Conservation (phyloP, 257 asterid genomes). For the Ligustrum vulgare region DNA sequence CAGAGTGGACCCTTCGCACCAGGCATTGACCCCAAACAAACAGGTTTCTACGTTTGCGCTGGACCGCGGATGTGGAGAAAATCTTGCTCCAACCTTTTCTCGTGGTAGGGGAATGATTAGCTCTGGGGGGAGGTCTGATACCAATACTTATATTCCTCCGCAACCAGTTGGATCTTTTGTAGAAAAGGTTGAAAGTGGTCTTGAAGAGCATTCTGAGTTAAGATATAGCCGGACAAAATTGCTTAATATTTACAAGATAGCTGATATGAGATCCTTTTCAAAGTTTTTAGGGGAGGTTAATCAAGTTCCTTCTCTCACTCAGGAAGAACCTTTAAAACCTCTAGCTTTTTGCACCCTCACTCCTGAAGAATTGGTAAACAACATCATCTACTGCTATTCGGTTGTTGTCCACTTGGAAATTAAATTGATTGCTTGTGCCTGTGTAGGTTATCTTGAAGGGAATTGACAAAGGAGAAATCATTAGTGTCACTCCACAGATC, state of each 20-base stretch:
- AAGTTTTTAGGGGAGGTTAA: slow-evolving; percentile 48
- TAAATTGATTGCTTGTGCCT: slow-evolving; percentile 20
- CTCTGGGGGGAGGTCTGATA: slow-evolving; percentile 39
- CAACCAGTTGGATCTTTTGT: slow-evolving; percentile 44
- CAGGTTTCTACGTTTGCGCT: slow-evolving; percentile 56
- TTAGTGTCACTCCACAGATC: slow-evolving; percentile 80
- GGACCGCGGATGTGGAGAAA: slow-evolving; percentile 85
- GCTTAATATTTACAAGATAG: slow-evolving; percentile 67
- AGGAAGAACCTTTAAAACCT: slow-evolving; percentile 71
- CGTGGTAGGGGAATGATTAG: slow-evolving; percentile 67
- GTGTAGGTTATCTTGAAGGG: slow-evolving; percentile 74
- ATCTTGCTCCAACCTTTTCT: slow-evolving; percentile 44
- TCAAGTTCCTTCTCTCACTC: slow-evolving; percentile 71
- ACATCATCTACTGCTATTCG: background rate
- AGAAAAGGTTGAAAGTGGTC: slow-evolving; percentile 56
- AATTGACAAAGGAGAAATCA: slow-evolving; percentile 81
- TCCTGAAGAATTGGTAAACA: slow-evolving; percentile 75
- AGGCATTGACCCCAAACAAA: slow-evolving; percentile 50
- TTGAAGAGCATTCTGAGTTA: slow-evolving; percentile 39
- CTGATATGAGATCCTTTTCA: slow-evolving; percentile 40
- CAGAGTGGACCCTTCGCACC: slow-evolving; percentile 67
- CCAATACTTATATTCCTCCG: slow-evolving; percentile 35
- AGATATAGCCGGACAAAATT: slow-evolving; percentile 64
- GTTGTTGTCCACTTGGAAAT: background rate
- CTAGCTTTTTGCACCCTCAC: slow-evolving; percentile 65